Conservation (phyloP, 2,329 filamentous ascomycete genomes). For the Aspergillus novofumigatus region DNA sequence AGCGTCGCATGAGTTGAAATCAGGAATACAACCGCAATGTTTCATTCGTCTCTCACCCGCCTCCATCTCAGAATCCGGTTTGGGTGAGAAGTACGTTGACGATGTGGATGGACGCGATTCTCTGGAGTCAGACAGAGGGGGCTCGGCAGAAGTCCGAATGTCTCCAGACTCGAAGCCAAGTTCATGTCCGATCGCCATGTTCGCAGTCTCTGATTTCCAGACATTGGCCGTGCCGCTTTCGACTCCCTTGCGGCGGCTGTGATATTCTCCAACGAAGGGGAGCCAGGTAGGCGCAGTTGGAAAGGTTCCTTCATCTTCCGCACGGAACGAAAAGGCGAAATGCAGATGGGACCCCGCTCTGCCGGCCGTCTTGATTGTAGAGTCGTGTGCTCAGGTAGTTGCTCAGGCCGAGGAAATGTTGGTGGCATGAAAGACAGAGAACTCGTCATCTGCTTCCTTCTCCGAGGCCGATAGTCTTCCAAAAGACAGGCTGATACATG, state of each 20-base stretch:
- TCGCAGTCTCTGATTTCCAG: constrained; percentile 25
- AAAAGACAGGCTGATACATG: constrained; percentile 20
- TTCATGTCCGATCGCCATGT: constrained; percentile 37
- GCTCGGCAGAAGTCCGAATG: constrained; percentile 35
- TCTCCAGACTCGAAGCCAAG: constrained; percentile 27
- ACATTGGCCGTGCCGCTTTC: constrained; percentile 14
- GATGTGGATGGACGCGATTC: constrained; percentile 23
- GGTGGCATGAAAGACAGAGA: constrained; percentile 34
- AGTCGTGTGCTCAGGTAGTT: constrained; percentile 23
- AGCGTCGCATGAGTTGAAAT: constrained; percentile 9
- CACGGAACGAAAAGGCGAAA: constrained; percentile 38
- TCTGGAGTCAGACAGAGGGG: constrained; percentile 34
- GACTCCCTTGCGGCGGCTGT: constrained; percentile 17
- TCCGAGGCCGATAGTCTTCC: constrained; percentile 23
- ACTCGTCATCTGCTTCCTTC: constrained; percentile 29
- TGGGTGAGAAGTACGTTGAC: constrained; percentile 25
- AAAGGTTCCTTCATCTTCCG: constrained; percentile 39
- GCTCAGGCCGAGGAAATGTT: constrained; percentile 26
- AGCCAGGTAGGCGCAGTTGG: constrained; percentile 32
- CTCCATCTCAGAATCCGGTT: constrained; percentile 16
- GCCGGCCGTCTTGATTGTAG: constrained; percentile 21
- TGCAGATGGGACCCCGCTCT: constrained; percentile 22
- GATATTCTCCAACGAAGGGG: constrained; percentile 29
- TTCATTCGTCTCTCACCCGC: constrained; percentile 8
- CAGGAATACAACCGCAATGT: constrained; percentile 6